Evolutionary conservation across 140 eudicot genomes (phyloP).

Genomic region (Ambrosia hybrid): DNA sequence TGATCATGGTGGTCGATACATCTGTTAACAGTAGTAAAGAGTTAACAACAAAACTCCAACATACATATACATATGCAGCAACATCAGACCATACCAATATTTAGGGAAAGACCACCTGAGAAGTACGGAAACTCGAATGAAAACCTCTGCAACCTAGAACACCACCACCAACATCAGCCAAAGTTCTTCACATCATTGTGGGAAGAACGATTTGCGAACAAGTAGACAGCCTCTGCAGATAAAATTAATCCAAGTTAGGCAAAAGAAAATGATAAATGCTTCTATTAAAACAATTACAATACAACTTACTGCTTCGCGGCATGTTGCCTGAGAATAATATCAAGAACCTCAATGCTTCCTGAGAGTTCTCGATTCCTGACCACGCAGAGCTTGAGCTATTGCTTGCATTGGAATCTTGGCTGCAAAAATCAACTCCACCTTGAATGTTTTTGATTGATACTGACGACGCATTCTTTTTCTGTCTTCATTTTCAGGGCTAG

Average conservation of each 20-base stretch:
- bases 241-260: neutral
- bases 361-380: constrained; percentile 61
- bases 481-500: constrained; percentile 56
- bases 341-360: constrained; percentile 82
- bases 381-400: constrained; percentile 66
- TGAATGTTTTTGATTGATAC: constrained; percentile 57
- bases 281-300: neutral
- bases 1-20: constrained; percentile 66
- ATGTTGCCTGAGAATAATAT: constrained; percentile 73
- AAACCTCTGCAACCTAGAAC: constrained; percentile 73
- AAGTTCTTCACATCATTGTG: constrained; percentile 50
- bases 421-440: constrained; percentile 72
- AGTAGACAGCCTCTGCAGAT: constrained; percentile 72
- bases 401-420: constrained; percentile 83
- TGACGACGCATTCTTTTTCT: constrained; percentile 55
- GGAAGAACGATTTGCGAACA: constrained; percentile 72
- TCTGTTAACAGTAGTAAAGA: constrained; percentile 31
- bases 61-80: neutral
- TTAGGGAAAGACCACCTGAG: constrained; percentile 72
- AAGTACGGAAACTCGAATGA: constrained; percentile 69
- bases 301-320: constrained; percentile 67
- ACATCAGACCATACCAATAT: constrained; percentile 49
- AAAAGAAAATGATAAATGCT: neutral
- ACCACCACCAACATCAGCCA: constrained; percentile 69
- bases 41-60: neutral